Conservation (phyloP, 495 filamentous ascomycete genomes). For the Penicillium robsamsonii region DNA sequence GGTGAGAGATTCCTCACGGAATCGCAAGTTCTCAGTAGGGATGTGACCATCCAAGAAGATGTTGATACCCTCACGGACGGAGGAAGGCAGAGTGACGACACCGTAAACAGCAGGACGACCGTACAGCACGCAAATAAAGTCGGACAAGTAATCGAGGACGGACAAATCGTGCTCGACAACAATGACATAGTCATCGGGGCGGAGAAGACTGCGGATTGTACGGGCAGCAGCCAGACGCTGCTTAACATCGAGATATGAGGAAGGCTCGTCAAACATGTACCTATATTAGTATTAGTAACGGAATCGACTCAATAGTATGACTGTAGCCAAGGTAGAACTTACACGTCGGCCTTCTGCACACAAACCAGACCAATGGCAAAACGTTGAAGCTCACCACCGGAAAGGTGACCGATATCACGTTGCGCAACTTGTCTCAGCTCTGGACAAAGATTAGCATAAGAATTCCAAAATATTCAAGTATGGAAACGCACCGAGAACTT, state of each 20-base stretch:
- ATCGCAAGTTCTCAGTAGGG: conserved; percentile 96
- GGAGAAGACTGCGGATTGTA: conserved; percentile 84
- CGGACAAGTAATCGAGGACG: conserved; percentile 95
- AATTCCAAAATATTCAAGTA: not conserved
- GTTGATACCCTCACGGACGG: conserved; percentile 98
- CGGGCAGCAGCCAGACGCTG: conserved; percentile 90
- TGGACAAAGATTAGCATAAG: conserved; percentile 35
- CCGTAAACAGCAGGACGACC: conserved; percentile 93
- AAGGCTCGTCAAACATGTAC: conserved; percentile 99
- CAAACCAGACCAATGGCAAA: conserved; percentile 96
- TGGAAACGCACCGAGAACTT: conserved; percentile 63
- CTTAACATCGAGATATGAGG: conserved; percentile 97
- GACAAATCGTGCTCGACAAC: conserved; percentile 99
- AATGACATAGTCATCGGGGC: conserved; percentile 91
- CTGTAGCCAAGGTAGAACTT: conserved; percentile 28
- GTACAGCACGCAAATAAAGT: conserved; percentile 97
- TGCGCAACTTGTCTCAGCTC: conserved; percentile 84
- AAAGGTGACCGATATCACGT: conserved; percentile 83
- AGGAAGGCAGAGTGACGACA: conserved; percentile 95
- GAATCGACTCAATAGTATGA: not conserved
- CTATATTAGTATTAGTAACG: conserved; percentile 34
- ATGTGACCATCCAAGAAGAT: conserved; percentile 98
- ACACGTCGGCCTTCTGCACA: conserved; percentile 95
- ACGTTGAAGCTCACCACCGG: conserved; percentile 95
- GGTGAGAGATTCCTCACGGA: conserved; percentile 93